Evolutionary conservation across 139 green algal genomes (phyloP), one percentile per base, ranked within the genome.

Genomic region (Micractinium conductrix): DNA sequence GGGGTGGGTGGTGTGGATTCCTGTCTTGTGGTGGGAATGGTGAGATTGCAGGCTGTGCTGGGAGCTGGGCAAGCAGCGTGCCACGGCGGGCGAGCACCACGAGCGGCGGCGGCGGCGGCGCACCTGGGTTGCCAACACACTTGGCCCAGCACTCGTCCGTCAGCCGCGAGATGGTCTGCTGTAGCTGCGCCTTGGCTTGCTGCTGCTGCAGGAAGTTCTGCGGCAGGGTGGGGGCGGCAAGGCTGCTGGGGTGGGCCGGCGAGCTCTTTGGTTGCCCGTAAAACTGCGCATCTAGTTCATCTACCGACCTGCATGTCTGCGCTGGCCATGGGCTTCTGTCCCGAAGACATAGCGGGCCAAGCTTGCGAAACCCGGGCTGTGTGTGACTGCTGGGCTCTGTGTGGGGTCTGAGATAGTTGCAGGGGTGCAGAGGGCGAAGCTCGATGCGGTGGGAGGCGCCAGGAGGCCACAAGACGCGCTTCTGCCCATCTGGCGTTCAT

Each of bases 91-190:
- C n/a, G n/a, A n/a, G n/a, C n/a, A 10, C 17, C 33, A 33, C 10
- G 28, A 22, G 16, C 60, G 21, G 4, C 26, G 42, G 79, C 53
- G 62, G 58, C 35, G 35, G 33, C 45, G 19, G 33, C 44, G 28
- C 73, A 78, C 87, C 87, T 44, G 87, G 84, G 62, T 63, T 84
- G 50, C 76, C 74, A 16, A 91, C 74, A 50, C 87, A 91, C 72
- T 88, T 91, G 53, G 84, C 65, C 84, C 84, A 91, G 79, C 87
- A 91, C 69, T 88, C 84, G 38, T 91, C 87, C n/a, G 87, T 91
- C 24, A 91, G 67, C 40, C 84, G 71, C 19, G 87, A 78, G 55
- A 91, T 79, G 2, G 87, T 91, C 50, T 88, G 87, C 78, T 91
- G 87, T n/a, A 91, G 45, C 80, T 90, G 76, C 53, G 74, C 71